These are phyloP conservation scores for Rubia tinctorum DNA, from an alignment of 305 asterid genomes.

Conservation along the genomic window DNA sequence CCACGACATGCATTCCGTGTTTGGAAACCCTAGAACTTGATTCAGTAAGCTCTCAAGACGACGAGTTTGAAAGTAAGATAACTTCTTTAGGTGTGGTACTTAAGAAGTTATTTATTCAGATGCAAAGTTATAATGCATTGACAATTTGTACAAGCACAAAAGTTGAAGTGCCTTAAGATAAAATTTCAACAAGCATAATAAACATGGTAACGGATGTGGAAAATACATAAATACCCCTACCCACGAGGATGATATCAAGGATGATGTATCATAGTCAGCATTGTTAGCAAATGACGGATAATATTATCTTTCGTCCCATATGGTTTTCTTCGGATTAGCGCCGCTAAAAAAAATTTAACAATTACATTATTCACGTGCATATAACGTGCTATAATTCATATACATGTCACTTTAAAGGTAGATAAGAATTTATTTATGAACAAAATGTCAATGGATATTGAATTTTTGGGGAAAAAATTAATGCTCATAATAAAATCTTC, in stretches of 20 bases:
- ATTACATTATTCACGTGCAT: too few relatives aligned
- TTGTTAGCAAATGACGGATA: neutral
- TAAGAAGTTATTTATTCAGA: neutral
- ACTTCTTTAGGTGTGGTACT: neutral
- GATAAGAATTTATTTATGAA: too few relatives aligned
- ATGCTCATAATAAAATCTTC: too few relatives aligned
- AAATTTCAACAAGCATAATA: neutral
- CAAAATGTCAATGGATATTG: too few relatives aligned
- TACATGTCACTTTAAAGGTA: too few relatives aligned
- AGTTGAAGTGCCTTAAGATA: neutral
- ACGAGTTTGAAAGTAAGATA: neutral
- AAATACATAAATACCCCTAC: neutral
- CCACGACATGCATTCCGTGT: neutral
- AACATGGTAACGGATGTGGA: neutral
- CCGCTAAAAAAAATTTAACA: too few relatives aligned
- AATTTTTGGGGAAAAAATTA: too few relatives aligned
- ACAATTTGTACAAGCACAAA: neutral
- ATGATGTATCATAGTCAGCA: neutral
- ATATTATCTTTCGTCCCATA: too few relatives aligned
- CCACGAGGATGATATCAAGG: neutral
- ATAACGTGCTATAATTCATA: too few relatives aligned
- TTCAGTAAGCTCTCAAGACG: neutral
- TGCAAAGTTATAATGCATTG: neutral
- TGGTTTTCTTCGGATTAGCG: too few relatives aligned
- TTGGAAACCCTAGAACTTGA: neutral